These are phyloP conservation scores for Apostasia ramifera DNA, from an alignment of 106 monocot species.

Conservation along the genomic window DNA sequence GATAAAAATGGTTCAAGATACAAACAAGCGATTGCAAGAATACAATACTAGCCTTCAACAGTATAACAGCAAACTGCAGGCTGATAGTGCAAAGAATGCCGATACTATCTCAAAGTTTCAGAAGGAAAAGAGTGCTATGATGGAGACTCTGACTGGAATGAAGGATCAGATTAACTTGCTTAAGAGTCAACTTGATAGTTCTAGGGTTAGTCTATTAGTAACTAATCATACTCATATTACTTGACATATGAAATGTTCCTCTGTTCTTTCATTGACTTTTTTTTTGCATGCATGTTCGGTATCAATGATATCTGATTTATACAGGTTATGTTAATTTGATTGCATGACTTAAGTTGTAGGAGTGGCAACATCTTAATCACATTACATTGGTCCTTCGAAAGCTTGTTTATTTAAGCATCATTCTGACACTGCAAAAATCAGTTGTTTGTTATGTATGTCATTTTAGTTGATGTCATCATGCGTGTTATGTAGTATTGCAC, in stretches of 20 bases:
- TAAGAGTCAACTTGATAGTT: conserved; percentile 58
- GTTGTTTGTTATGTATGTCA: too few species aligned
- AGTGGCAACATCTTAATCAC: too few species aligned
- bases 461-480: too few species aligned
- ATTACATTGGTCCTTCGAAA: too few species aligned
- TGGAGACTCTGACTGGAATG: conserved; percentile 46
- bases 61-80: conserved; percentile 86
- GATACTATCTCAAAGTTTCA: conserved; percentile 55
- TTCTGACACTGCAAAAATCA: too few species aligned
- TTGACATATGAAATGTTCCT: background rate
- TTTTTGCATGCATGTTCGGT: too few species aligned
- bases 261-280: background rate
- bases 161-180: conserved; percentile 47
- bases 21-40: conserved; percentile 68
- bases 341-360: too few species aligned
- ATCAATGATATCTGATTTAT: too few species aligned
- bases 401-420: too few species aligned
- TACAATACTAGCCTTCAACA: conserved; percentile 86
- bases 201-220: conserved; percentile 39
- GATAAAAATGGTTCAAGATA: conserved; percentile 73
- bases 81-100: conserved; percentile 40
- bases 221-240: background rate
- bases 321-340: too few species aligned
- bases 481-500: too few species aligned
- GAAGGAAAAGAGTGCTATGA: conserved; percentile 73